Percentiles rank a stretch among this genome's conserved stretches.
Conservation (phyloP, 2,329 filamentous ascomycete species). For the Calonectria honghensis region DNA sequence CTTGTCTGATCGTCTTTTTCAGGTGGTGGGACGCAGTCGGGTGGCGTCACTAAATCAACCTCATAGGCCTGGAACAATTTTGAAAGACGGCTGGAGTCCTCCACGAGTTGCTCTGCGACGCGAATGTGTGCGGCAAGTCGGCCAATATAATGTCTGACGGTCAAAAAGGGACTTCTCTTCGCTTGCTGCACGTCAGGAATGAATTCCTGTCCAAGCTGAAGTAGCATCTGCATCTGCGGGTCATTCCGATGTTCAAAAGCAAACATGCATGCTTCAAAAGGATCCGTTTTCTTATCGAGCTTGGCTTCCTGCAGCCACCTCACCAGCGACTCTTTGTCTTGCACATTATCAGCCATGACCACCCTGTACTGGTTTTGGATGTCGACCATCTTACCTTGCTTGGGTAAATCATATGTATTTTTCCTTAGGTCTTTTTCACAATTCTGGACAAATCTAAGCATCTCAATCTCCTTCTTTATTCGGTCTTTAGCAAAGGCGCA, state of each 20-base stretch:
- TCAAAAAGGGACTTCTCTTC: constrained; percentile 49
- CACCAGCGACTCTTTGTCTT: constrained; percentile 29
- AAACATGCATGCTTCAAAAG: constrained; percentile 32
- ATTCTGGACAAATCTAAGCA: constrained; percentile 42
- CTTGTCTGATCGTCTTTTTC: constrained; percentile 54
- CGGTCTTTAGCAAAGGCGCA: constrained; percentile 48
- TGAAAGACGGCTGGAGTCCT: constrained; percentile 55
- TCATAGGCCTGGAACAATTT: constrained; percentile 58
- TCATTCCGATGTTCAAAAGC: constrained; percentile 47
- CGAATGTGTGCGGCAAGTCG: constrained; percentile 66
- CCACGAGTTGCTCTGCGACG: constrained; percentile 61
- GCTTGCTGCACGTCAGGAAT: not conserved
- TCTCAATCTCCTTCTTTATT: constrained; percentile 49
- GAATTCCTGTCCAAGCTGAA: constrained; percentile 2
- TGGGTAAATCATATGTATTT: not conserved
- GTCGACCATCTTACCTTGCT: constrained; percentile 29
- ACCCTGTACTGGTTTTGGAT: not conserved
- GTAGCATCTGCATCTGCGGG: constrained; percentile 44
- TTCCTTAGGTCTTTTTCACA: constrained; percentile 42
- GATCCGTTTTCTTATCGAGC: not conserved
- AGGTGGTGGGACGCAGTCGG: constrained; percentile 46
- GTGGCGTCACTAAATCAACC: constrained; percentile 50
- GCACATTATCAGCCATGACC: constrained; percentile 9
- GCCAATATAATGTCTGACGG: constrained; percentile 65
- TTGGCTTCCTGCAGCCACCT: constrained; percentile 44